Evolutionary conservation across 139 green algal species (phyloP), one percentile per base, ranked within the genome.

Genomic region (Picochlorum sp.): DNA sequence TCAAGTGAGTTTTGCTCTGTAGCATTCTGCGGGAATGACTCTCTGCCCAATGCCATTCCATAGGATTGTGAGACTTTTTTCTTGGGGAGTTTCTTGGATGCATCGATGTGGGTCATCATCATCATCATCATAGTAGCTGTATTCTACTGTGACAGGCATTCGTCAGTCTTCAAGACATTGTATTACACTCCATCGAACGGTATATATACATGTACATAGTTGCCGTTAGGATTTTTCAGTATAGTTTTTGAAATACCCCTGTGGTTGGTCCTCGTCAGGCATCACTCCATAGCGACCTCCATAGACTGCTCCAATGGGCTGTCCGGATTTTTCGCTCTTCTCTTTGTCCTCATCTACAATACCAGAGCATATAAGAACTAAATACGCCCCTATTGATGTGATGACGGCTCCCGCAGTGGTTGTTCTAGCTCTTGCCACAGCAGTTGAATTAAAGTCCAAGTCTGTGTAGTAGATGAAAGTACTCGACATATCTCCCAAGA

Each of bases 381-480:
- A n/a, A 26, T 51, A 63, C 6, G 41, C 20, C 31, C 38, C 64
- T 49, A 77, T 65, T 45, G 34, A 41, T 21, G 56, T 58, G 5
- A 72, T 68, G 45, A 77, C 63, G 24, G 64, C 6, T 45, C 70
- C 70, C 3, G 70, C 70, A 11, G 57, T 44, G 20, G 64, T 45
- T 11, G 49, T 57, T 1, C 63, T 50, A 18, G 64, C 64, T 6
- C 70, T 58, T 4, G 45, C 13, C 5, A 44, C 14, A 6, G 65
- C 10, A 3, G 49, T 31, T 18, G 41, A 41, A 41, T 37, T 37
- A 21, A 58, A 59, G 41, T 49, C 60, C 16, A 75, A 62, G 18
- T 41, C 38, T 51, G 70, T 75, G 16, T 56, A 69, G 26, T 65
- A 64, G 18, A 66, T 38, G 59, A 59, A 75, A 20, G 68, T 75